Evolutionary conservation across 2,329 filamentous ascomycete species (phyloP).

Genomic region (Cercospora nicotianae): DNA sequence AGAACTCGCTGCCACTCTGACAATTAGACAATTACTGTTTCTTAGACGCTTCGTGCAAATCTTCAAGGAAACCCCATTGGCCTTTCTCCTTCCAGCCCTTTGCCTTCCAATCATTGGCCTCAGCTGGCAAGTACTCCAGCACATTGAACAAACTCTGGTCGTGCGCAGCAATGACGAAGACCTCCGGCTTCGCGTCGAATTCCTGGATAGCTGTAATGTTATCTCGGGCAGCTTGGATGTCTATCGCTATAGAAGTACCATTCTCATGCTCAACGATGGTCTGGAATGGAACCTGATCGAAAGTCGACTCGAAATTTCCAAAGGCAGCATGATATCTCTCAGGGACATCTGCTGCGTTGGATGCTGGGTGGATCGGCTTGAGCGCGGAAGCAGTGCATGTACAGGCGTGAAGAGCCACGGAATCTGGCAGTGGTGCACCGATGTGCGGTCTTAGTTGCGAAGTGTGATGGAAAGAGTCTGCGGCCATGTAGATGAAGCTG

Average conservation of each 20-base stretch:
- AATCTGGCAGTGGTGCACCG: constrained; percentile 40
- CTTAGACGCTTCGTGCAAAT: constrained; percentile 14
- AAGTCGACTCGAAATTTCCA: constrained; percentile 6
- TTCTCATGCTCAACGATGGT: constrained; percentile 11
- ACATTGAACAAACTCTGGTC: constrained; percentile 28
- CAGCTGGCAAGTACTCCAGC: constrained; percentile 22
- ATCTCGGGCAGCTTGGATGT: constrained; percentile 16
- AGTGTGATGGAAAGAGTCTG: constrained; percentile 40
- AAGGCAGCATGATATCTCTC: constrained; percentile 33
- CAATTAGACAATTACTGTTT: not conserved
- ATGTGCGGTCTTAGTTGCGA: constrained; percentile 40
- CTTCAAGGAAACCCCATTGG: constrained; percentile 24
- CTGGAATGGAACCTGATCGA: constrained; percentile 16
- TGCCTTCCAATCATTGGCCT: constrained; percentile 23
- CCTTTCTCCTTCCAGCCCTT: constrained; percentile 23
- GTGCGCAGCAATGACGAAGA: constrained; percentile 28
- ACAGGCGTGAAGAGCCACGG: constrained; percentile 18
- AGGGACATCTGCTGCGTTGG: constrained; percentile 37
- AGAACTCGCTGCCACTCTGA: not conserved
- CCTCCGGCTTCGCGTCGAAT: constrained; percentile 22
- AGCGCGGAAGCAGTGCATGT: constrained; percentile 7
- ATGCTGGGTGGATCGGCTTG: not conserved
- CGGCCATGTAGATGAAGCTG: constrained; percentile 39
- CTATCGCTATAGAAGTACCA: constrained; percentile 18
- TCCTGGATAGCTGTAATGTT: constrained; percentile 22